phyloP scores from a whole-genome alignment of 176 grass and related monocot genomes.

The Triticum turgidum region DNA sequence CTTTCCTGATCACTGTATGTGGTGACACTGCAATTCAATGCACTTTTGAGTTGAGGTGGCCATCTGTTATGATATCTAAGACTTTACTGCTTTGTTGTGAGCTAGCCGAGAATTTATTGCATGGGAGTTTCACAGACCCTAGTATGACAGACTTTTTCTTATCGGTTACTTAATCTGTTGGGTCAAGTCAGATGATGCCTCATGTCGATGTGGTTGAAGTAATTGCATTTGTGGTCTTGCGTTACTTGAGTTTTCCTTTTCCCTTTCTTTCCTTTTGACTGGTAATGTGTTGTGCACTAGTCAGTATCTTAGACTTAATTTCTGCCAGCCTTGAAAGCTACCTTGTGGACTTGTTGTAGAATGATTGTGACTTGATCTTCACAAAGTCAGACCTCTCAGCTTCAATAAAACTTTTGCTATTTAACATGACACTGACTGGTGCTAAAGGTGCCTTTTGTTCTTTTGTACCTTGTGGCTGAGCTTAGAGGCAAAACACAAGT shows the following conservation, averaged over 20 bases:
- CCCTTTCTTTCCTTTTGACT: neutral
- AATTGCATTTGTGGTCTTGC: neutral
- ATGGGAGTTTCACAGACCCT: neutral
- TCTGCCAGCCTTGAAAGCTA: constrained; percentile 15
- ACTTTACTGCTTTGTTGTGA: neutral
- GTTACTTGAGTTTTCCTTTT: neutral
- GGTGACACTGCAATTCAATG: neutral
- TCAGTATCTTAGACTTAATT: neutral
- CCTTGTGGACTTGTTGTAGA: neutral
- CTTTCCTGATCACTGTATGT: neutral
- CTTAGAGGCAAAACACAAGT: neutral
- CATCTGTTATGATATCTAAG: neutral
- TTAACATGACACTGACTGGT: neutral
- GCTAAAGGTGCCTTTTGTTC: constrained; percentile 15
- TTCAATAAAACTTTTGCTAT: constrained; percentile 18
- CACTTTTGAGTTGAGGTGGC: neutral
- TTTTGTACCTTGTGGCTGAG: constrained; percentile 20
- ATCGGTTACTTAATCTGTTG: neutral
- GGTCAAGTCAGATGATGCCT: neutral
- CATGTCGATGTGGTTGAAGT: neutral
- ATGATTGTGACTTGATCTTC: neutral
- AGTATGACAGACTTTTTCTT: neutral
- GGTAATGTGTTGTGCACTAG: neutral
- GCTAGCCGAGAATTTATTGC: neutral
- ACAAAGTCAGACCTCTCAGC: neutral